Percentiles rank a stretch among this genome's conserved stretches.
Conservation (phyloP, 2,329 filamentous ascomycete genomes). For the Colletotrichum horii region DNA sequence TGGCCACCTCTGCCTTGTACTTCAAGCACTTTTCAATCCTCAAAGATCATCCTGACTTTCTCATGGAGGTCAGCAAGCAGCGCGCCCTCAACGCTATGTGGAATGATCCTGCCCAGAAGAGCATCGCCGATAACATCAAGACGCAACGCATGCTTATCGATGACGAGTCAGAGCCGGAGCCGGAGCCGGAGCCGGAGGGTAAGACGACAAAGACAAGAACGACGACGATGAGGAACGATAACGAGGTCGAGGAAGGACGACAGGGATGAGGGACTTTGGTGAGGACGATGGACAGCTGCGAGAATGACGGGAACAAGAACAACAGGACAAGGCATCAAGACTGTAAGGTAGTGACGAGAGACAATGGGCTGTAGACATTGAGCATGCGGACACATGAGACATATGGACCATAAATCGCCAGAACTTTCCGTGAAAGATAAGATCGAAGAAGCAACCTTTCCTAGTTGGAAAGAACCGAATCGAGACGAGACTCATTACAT, state of each 20-base stretch:
- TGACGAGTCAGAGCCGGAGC: neutral
- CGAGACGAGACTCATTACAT: rapidly evolving
- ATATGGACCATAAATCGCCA: neutral
- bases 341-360: neutral
- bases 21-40: neutral
- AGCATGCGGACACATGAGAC: neutral
- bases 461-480: rapidly evolving
- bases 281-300: neutral
- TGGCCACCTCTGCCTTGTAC: too few species aligned
- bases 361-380: rapidly evolving
- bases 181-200: neutral
- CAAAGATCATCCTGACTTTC: neutral
- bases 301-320: rapidly evolving
- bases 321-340: neutral
- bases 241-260: too few species aligned
- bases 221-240: too few species aligned
- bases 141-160: neutral
- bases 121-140: rapidly evolving
- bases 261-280: too few species aligned
- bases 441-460: neutral
- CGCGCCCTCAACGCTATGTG: neutral
- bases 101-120: rapidly evolving
- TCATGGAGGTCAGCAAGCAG: neutral
- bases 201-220: neutral
- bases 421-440: neutral